Base-by-base conservation (phyloP, 768 basidiomycete genomes). In the Sporobolomyces pararoseus region DNA sequence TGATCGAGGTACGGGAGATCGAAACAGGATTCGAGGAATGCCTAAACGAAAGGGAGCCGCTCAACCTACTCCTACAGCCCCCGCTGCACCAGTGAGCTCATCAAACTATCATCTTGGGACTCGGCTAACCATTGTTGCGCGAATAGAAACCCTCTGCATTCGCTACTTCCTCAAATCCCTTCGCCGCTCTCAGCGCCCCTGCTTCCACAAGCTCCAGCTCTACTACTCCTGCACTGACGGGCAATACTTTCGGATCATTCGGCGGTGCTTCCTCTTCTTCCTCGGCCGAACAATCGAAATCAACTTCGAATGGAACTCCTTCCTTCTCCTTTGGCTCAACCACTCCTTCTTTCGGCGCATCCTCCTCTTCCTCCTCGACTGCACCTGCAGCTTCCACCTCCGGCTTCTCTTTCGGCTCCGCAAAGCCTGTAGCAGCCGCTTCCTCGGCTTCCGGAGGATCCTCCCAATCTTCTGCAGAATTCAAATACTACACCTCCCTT, bases 401-500 rank as follows among this genome's bases (percentile, higher is more conserved):
- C 23, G 27, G 54, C 31, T 61, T 52, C 52, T 53, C 50, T 50
- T 67, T 60, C 50, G 47, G 55, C 7, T 5, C 62, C 2, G 37
- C 47, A 9, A 27, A 25, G 6, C 39, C 58, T 17, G 57, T 25
- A 14, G 35, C 57, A 4, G 4, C n/a, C 7, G 6, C 59, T 21
- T 10, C 35, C 3, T 1, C 63, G 2, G 2, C 52, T 16, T 23
- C 52, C 1, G 16, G 51, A 6, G 27, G 6, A 35, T 13, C 35
- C 25, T 25, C 59, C 0, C 23, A 39, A 5, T 51, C 66, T 16
- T n/a, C 55, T 1, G 27, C 65, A 34, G 44, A 51, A 17, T 64
- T 62, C 42, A 57, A 54, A 29, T 74, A 74, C 66, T 74, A 58
- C 66, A 53, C 65, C 23, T 50, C 73, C 14, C 60, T 70, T 0